These are phyloP conservation scores for Clavariopsis aquatica DNA, from an alignment of 495 filamentous ascomycete species.

Conservation along the genomic window DNA sequence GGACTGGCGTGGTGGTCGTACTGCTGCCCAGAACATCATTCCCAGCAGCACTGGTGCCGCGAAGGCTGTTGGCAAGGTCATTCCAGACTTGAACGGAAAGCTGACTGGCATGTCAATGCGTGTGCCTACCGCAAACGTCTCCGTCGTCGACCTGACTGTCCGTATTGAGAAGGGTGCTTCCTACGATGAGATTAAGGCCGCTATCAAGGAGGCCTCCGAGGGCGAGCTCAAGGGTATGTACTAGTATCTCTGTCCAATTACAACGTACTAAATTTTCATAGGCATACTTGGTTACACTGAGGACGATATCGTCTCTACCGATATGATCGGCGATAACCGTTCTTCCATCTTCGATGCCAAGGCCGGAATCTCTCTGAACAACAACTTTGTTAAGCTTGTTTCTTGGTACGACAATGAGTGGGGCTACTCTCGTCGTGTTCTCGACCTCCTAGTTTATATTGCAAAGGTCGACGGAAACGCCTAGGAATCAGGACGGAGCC, in stretches of 20 bases:
- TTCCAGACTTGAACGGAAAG: constrained; percentile 96
- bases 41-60: constrained; percentile 98
- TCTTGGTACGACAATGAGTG: constrained; percentile 97
- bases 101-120: constrained; percentile 99
- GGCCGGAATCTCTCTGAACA: constrained; percentile 97
- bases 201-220: constrained; percentile 84
- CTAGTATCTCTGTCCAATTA: background rate
- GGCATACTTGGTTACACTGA: constrained; percentile 93
- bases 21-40: constrained; percentile 99
- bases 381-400: constrained; percentile 98
- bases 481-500: constrained; percentile 40
- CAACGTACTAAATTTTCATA: constrained; percentile 50
- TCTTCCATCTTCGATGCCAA: constrained; percentile 99
- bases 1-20: constrained; percentile 99
- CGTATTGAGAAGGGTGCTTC: constrained; percentile 84
- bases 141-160: constrained; percentile 95
- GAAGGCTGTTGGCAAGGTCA: constrained; percentile 99
- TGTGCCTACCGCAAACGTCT: constrained; percentile 98
- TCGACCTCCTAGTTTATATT: constrained; percentile 93
- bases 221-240: constrained; percentile 79
- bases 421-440: constrained; percentile 98
- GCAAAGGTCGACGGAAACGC: constrained; percentile 74
- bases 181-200: constrained; percentile 93
- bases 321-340: constrained; percentile 85
- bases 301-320: constrained; percentile 92